A percentile compares a stretch with the other conserved stretches of the same genome.
phyloP scores from a whole-genome alignment of 2,329 filamentous ascomycete genomes.

The Fusarium sp. region DNA sequence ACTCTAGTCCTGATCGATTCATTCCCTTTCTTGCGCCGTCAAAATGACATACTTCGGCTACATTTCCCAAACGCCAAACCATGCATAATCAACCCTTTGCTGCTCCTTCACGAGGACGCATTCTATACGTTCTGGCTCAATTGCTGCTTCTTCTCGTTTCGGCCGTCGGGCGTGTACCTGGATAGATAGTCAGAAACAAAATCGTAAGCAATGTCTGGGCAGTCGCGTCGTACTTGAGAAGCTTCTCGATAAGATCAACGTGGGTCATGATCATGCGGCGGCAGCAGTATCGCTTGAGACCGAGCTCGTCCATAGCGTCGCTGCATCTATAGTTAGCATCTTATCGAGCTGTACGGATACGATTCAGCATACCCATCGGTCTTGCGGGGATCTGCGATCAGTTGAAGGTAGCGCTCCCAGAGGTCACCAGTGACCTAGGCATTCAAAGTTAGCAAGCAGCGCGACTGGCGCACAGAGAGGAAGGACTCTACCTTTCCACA shows the following conservation, averaged over 20 bases:
- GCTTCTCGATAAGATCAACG: conserved; percentile 98
- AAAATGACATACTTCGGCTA: conserved; percentile 40
- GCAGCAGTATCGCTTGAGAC: conserved; percentile 96
- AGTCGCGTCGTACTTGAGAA: conserved; percentile 77
- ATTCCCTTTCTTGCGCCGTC: conserved; percentile 47
- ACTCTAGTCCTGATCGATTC: conserved; percentile 36
- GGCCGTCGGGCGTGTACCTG: conserved; percentile 71
- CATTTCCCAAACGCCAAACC: conserved; percentile 50
- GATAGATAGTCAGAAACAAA: conserved; percentile 20
- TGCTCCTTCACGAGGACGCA: conserved; percentile 14
- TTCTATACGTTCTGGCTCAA: conserved; percentile 52
- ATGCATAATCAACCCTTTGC: conserved; percentile 43
- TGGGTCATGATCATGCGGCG: conserved; percentile 99
- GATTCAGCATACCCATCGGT: conserved; percentile 72
- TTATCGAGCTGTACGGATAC: background rate
- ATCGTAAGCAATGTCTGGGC: background rate
- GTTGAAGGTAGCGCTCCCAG: conserved; percentile 93
- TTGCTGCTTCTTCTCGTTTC: conserved; percentile 69
- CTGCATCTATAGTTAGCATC: conserved; percentile 59
- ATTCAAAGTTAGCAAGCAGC: conserved; percentile 35
- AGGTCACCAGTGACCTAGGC: conserved; percentile 92
- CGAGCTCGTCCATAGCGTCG: conserved; percentile 95
- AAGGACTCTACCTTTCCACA: conserved; percentile 86
- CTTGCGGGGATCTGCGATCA: conserved; percentile 79
- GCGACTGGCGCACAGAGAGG: conserved; percentile 18